Conservation (phyloP, 2,329 filamentous ascomycete genomes). For the Basipetospora chlamydospora region DNA sequence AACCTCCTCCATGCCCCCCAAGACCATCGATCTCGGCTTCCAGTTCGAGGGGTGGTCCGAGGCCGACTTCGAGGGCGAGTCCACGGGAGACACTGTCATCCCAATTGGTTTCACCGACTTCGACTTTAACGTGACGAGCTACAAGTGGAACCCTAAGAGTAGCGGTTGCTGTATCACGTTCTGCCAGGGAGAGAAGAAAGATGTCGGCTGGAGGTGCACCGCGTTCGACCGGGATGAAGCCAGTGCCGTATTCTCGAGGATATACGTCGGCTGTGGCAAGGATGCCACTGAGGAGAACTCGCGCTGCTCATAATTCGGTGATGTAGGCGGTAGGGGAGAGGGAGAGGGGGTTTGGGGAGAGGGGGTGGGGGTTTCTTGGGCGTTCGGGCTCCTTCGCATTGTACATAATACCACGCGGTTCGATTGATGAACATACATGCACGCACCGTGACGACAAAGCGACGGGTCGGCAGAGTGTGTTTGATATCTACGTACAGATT, state of each 20-base stretch:
- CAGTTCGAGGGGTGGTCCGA: neutral
- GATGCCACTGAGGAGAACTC: conserved; percentile 2
- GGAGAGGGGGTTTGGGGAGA: too few relatives aligned
- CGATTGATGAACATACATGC: too few relatives aligned
- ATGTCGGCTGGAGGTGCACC: conserved; percentile 6
- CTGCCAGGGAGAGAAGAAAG: conserved; percentile 4
- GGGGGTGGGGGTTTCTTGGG: too few relatives aligned
- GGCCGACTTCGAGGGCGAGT: neutral
- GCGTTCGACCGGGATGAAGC: conserved; percentile 4
- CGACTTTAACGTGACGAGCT: conserved; percentile 6
- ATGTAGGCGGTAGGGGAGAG: too few relatives aligned
- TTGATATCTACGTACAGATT: too few relatives aligned
- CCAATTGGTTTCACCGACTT: conserved; percentile 6
- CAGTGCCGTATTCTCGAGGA: conserved; percentile 1
- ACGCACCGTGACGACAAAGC: too few relatives aligned
- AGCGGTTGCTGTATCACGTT: conserved; percentile 6
- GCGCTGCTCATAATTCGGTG: conserved; percentile 3
- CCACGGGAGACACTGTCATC: neutral
- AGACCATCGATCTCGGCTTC: neutral
- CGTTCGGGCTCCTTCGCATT: too few relatives aligned
- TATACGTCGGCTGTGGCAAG: conserved; percentile 3
- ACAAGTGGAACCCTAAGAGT: conserved; percentile 5
- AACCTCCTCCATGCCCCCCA: neutral
- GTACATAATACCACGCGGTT: too few relatives aligned
- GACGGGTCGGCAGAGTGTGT: too few relatives aligned